Conservation (phyloP, 1,284 basidiomycete genomes). For the Paramarasmius palmivorus region DNA sequence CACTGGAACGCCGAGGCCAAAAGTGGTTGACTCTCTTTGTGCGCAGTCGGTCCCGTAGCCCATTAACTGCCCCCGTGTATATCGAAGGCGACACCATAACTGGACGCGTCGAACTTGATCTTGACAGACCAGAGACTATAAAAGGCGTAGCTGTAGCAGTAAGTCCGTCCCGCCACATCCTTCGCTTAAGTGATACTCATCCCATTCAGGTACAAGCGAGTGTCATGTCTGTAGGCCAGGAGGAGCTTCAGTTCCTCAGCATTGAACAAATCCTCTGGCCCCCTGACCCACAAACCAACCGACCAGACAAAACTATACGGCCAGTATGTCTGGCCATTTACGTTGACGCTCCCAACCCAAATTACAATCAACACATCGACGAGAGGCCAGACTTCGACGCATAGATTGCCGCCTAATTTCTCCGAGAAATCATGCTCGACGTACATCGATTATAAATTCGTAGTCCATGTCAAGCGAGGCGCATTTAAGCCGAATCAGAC, state of each 20-base stretch:
- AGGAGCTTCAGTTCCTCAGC: slow-evolving; percentile 42
- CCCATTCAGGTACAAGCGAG: slow-evolving; percentile 37
- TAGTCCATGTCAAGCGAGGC: slow-evolving; percentile 47
- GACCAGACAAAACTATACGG: slow-evolving; percentile 41
- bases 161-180: slow-evolving; percentile 18
- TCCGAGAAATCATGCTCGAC: slow-evolving; percentile 44
- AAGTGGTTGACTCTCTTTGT: slow-evolving; percentile 45
- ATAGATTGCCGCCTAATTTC: slow-evolving; percentile 47
- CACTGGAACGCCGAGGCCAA: slow-evolving; percentile 42
- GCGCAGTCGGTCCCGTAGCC: slow-evolving; percentile 36
- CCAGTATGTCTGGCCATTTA: slow-evolving; percentile 46
- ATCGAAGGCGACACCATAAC: slow-evolving; percentile 43
- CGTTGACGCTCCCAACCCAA: slow-evolving; percentile 41
- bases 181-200: background rate
- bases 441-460: slow-evolving; percentile 50
- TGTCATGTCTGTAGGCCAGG: slow-evolving; percentile 45
- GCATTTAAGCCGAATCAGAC: slow-evolving; percentile 41
- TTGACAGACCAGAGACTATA: slow-evolving; percentile 43
- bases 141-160: slow-evolving; percentile 46
- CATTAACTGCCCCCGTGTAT: slow-evolving; percentile 38
- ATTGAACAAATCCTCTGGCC: slow-evolving; percentile 39
- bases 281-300: slow-evolving; percentile 21
- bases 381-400: slow-evolving; percentile 29
- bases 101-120: slow-evolving; percentile 44
- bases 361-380: slow-evolving; percentile 32